These are phyloP conservation scores for Monosporozyma aerobia DNA, from an alignment of 805 yeast species.

Conservation along the genomic window DNA sequence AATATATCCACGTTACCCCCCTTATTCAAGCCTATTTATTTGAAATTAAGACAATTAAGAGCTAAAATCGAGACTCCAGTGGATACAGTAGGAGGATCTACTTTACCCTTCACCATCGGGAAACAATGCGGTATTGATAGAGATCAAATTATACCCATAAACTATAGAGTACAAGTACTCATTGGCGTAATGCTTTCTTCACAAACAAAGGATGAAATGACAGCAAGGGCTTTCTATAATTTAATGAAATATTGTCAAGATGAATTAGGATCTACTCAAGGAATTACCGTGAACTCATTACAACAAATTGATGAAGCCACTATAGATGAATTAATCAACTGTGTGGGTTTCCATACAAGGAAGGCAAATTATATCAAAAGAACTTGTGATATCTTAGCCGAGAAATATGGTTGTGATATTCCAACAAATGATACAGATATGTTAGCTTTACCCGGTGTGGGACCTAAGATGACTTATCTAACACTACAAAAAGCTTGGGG, in stretches of 20 bases:
- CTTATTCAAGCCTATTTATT: constrained; percentile 49
- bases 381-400: constrained; percentile 45
- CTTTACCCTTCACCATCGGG: constrained; percentile 36
- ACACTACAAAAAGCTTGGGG: constrained; percentile 78
- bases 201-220: constrained; percentile 86
- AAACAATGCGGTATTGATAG: constrained; percentile 20
- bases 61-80: constrained; percentile 66
- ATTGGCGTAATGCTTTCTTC: constrained; percentile 80
- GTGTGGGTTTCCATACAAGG: constrained; percentile 81
- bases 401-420: constrained; percentile 52
- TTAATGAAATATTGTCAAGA: constrained; percentile 43
- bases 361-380: constrained; percentile 64
- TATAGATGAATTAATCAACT: constrained; percentile 56
- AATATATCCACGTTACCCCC: constrained; percentile 24
- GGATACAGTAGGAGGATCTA: constrained; percentile 79
- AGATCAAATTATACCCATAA: constrained; percentile 26
- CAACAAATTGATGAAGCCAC: constrained; percentile 41
- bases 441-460: constrained; percentile 76
- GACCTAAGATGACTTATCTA: constrained; percentile 89
- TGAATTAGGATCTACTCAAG: constrained; percentile 35
- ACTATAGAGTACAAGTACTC: constrained; percentile 61
- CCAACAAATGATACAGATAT: constrained; percentile 64
- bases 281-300: constrained; percentile 50
- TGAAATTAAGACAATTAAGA: constrained; percentile 56
- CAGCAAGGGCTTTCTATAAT: constrained; percentile 57